These are phyloP conservation scores for Phialemonium atrogriseum DNA, from an alignment of 2,329 filamentous ascomycete genomes.

Conservation along the genomic window DNA sequence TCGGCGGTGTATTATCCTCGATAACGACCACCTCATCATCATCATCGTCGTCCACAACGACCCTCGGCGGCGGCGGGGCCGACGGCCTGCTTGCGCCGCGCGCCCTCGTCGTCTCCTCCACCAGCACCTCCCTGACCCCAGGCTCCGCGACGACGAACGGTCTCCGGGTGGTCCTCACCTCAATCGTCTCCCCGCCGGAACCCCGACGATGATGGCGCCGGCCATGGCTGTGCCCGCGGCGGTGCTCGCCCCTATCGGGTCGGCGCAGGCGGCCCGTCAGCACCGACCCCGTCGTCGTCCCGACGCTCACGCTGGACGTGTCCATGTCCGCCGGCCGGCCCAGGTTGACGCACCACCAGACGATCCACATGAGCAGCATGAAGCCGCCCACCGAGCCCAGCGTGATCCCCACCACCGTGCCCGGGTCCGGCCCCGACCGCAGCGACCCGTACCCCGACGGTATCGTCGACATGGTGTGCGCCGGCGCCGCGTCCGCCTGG, in stretches of 20 bases:
- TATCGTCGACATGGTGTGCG: constrained; percentile 16
- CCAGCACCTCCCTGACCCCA: constrained; percentile 16
- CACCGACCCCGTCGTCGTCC: constrained; percentile 14
- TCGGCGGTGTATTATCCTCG: constrained; percentile 21
- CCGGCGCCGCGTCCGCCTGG: constrained; percentile 9
- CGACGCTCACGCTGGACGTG: constrained; percentile 9
- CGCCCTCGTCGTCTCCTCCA: constrained; percentile 17
- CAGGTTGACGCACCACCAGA: constrained; percentile 23
- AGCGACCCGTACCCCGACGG: constrained; percentile 21
- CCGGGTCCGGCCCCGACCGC: constrained; percentile 16
- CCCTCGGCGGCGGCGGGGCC: constrained; percentile 11
- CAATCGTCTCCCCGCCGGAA: constrained; percentile 16
- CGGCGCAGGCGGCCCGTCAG: constrained; percentile 13
- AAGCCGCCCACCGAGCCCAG: constrained; percentile 35
- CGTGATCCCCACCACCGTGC: constrained; percentile 30
- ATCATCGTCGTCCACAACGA: constrained; percentile 10
- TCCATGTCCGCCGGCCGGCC: constrained; percentile 14
- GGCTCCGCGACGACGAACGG: constrained; percentile 18
- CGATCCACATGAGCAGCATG: constrained; percentile 22
- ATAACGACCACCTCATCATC: constrained; percentile 26
- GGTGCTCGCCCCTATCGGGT: neutral
- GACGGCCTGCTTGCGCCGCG: constrained; percentile 9
- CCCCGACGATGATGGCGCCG: constrained; percentile 5
- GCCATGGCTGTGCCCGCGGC: constrained; percentile 4
- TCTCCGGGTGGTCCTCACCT: constrained; percentile 14